Base-by-base conservation (phyloP, 2,329 filamentous ascomycete genomes). In the Paraphaeosphaeria minitans region DNA sequence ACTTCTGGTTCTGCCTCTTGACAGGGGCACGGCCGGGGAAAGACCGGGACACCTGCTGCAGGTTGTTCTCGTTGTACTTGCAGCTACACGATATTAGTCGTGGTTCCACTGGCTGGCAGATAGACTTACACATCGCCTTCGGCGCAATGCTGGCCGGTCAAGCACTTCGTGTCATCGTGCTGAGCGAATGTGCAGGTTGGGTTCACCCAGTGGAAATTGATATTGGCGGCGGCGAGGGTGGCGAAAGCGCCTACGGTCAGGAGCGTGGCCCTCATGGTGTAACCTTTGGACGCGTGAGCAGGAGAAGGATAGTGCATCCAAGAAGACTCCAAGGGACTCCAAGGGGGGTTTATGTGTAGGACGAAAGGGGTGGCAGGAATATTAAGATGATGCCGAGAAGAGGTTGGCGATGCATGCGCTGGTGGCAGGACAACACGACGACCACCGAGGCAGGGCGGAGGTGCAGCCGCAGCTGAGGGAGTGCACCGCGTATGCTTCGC, bases 171-270 rank as follows among this genome's bases (percentile, higher is more conserved):
- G 50, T 68, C 31, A 49, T 64, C 65, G 8, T 65, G 33, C 0
- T 61, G 35, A 27, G 57, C 60, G 56, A 66, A 64, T 53, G 78
- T 67, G 68, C 82, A 84, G 3, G 59, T 75, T 22, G 82, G 77
- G 50, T 80, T 75, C 9, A 81, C 78, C 72, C 78, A 78, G 39
- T 72, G 68, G 68, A 83, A 82, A 59, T 80, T 77, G 68, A 84
- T 83, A 66, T 83, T 84, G 55, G 80, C 81, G 6, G 72, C 70
- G 21, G 73, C 71, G 16, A 77, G 61, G 53, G 73, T 73, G 54
- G 71, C 75, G 56, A 79, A 66, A 51, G 66, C 69, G 65, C 67
- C 69, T 56, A 73, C 58, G 46, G 67, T 65, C 56, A 74, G 49
- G 35, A 73, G 56, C 19, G 72, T 57, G 39, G 69, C 56, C 67